Percentiles rank a stretch among this genome's conserved stretches.
phyloP scores from a whole-genome alignment of 345 rosid genomes.

The Carallia brachiata region DNA sequence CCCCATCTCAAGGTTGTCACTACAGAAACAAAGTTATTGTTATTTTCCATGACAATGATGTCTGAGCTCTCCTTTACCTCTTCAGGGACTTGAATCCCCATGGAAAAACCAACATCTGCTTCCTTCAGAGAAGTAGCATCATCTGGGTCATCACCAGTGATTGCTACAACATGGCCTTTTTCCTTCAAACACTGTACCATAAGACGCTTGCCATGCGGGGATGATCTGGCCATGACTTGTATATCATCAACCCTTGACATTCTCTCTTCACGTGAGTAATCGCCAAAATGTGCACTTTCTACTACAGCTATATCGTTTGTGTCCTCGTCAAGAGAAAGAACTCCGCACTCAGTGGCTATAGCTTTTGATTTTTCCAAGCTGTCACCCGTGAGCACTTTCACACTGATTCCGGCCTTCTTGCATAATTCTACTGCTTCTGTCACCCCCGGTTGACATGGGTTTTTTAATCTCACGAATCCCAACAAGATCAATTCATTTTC shows the following conservation, averaged over 20 bases:
- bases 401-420: slow-evolving; percentile 32
- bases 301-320: slow-evolving; percentile 49
- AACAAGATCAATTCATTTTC: slow-evolving; percentile 54
- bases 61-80: slow-evolving; percentile 5
- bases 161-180: slow-evolving; percentile 21
- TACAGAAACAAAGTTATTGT: background rate
- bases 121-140: slow-evolving; percentile 5
- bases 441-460: slow-evolving; percentile 47
- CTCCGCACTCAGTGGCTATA: slow-evolving; percentile 40
- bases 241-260: background rate
- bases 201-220: slow-evolving; percentile 42
- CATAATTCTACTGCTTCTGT: slow-evolving; percentile 35
- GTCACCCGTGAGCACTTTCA: slow-evolving; percentile 47
- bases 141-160: slow-evolving; percentile 54
- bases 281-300: slow-evolving; percentile 2
- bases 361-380: slow-evolving; percentile 38
- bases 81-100: slow-evolving; percentile 3
- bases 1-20: background rate
- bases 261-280: slow-evolving; percentile 8
- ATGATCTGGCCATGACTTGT: slow-evolving; percentile 19
- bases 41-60: background rate
- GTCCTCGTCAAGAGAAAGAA: slow-evolving; percentile 36
- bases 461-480: slow-evolving; percentile 42
- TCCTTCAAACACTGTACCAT: background rate
- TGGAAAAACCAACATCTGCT: slow-evolving; percentile 7